Evolutionary conservation across 371 early-diverging fungal genomes (phyloP), one percentile per base, ranked within the genome.

Genomic region (Syncephalastrum contaminatum): DNA sequence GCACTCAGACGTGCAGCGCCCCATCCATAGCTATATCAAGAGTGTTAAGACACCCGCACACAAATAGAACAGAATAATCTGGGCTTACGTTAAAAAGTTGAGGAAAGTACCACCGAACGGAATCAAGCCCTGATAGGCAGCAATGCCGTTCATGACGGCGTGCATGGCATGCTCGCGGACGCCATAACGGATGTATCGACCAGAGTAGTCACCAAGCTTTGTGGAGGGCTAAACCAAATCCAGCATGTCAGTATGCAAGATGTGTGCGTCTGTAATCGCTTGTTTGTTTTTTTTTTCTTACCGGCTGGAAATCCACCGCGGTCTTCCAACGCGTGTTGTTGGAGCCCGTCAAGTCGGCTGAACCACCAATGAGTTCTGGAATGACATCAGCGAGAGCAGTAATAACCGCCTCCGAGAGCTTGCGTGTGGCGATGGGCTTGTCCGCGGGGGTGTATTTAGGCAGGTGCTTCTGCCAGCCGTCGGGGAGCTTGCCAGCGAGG

Each of bases 161-260:
- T 89, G 89, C 99, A 99, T 99, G 50, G 90, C 97, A 74, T 99
- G 99, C 78, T 99, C 99, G 72, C 99, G 92, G 39, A 99, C 98
- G 76, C 99, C 99, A 72, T 86, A 99, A 55, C 94, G 91, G 59
- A 99, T 70, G 73, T 96, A 98, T 39, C 94, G 90, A 41, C 99
- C 99, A 53, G 82, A 71, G 63, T 89, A 91, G 56, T 80, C 77
- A 62, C 96, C 97, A 47, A 91, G 75, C 6, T 70, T 65, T 30
- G 88, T 86, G 51, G 77, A 69, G n/a, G 79, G 72, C 69, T 75
- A 49, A 20, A n/a, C 18, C 48, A 15, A 8, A 19, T 21, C 16
- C 16, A 12, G 1, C 5, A 7, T 21, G n/a, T 20, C 21, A 48
- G 15, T 16, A 16, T 27, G 3, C 30, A 4, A 16, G 4, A n/a